These are phyloP conservation scores for Alternaria solani DNA, from an alignment of 2,329 filamentous ascomycete genomes.

Conservation along the genomic window DNA sequence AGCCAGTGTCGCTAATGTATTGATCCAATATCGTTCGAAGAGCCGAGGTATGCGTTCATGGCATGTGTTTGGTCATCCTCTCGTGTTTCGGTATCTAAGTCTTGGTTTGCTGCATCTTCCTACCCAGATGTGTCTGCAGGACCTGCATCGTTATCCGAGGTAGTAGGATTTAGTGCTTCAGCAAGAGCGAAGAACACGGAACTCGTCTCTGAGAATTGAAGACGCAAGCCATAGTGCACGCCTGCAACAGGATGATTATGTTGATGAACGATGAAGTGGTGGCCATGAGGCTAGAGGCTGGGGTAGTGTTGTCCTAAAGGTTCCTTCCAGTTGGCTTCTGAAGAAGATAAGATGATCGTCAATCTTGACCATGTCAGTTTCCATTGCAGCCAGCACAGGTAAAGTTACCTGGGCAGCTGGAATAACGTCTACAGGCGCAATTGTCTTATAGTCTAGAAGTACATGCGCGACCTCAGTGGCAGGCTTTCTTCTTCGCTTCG, in stretches of 20 bases:
- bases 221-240: conserved; percentile 72
- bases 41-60: conserved; percentile 72
- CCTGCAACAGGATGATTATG: conserved; percentile 76
- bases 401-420: not conserved
- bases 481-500: conserved; percentile 25
- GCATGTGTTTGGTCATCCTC: conserved; percentile 56
- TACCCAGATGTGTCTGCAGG: not conserved
- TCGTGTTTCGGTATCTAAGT: conserved; percentile 55
- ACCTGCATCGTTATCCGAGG: not conserved
- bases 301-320: conserved; percentile 21
- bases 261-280: conserved; percentile 73
- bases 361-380: conserved; percentile 60
- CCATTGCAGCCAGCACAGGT: conserved; percentile 56
- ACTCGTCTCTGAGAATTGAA: conserved; percentile 73
- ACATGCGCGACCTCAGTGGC: not conserved
- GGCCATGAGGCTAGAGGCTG: conserved; percentile 56
- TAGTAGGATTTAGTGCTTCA: not conserved
- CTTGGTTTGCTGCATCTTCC: not conserved
- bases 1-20: conserved; percentile 74
- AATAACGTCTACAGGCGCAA: not conserved
- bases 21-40: conserved; percentile 70
- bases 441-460: too few species aligned
- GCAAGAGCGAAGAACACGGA: conserved; percentile 64
- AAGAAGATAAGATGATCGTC: conserved; percentile 60
- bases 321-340: conserved; percentile 51